Evolutionary conservation across 441 rosid genomes (phyloP).

Genomic region (Arabidopsis hybrid): DNA sequence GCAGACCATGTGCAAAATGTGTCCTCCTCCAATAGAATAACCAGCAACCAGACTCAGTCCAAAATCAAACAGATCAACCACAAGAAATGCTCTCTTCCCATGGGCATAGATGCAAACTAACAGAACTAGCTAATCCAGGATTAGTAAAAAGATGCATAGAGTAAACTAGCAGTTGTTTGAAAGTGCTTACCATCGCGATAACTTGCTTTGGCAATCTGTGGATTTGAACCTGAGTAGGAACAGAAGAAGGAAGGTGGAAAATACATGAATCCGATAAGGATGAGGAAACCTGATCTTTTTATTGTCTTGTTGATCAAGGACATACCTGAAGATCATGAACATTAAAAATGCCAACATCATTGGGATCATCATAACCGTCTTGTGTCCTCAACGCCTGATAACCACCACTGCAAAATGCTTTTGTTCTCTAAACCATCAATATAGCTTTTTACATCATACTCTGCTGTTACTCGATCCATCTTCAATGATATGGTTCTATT

Average conservation of each 20-base stretch:
- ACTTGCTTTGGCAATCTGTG: conserved; percentile 92
- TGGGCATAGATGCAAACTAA: neutral
- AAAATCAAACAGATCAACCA: neutral
- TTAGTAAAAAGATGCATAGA: conserved; percentile 22
- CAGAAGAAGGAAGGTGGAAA: conserved; percentile 11
- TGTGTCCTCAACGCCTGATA: conserved; percentile 77
- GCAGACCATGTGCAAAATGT: conserved; percentile 91
- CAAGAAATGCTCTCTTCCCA: neutral
- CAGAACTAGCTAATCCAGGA: neutral
- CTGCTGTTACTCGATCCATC: too few relatives aligned
- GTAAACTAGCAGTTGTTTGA: neutral
- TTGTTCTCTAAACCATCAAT: conserved; percentile 67
- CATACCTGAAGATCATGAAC: conserved; percentile 87
- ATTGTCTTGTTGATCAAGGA: conserved; percentile 16
- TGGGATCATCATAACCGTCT: conserved; percentile 82
- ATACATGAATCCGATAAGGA: neutral
- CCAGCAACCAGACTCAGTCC: conserved; percentile 76
- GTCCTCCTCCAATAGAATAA: conserved; percentile 97
- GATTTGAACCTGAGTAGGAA: conserved; percentile 73
- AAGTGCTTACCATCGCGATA: conserved; percentile 79
- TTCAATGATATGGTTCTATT: neutral
- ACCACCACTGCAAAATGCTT: conserved; percentile 94
- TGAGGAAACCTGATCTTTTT: neutral
- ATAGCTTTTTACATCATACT: too few relatives aligned
- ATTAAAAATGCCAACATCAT: conserved; percentile 72